Percentiles rank a stretch among this genome's conserved stretches.
Conservation (phyloP, 2,329 filamentous ascomycete species). For the Talaromyces atroroseus region DNA sequence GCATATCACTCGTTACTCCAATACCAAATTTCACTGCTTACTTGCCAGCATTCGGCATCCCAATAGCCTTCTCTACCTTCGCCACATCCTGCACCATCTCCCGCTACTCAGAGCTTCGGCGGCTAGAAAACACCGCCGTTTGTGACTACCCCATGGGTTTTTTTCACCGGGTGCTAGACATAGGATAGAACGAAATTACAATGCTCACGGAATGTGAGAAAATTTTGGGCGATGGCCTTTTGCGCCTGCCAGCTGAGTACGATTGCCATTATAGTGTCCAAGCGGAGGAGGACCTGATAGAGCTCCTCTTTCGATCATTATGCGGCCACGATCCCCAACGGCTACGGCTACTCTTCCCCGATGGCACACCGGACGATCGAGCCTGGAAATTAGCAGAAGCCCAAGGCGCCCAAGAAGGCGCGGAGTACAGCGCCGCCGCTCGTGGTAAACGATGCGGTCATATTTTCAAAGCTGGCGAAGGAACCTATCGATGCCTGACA, state of each 20-base stretch:
- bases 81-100: neutral
- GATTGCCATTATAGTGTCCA: slow-evolving; percentile 68
- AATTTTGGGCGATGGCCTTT: slow-evolving; percentile 76
- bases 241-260: slow-evolving; percentile 68
- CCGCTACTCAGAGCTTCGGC: neutral
- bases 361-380: slow-evolving; percentile 56
- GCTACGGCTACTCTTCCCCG: slow-evolving; percentile 74
- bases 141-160: slow-evolving; percentile 19
- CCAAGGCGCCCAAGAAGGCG: slow-evolving; percentile 87
- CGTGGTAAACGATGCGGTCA: slow-evolving; percentile 93
- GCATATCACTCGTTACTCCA: neutral
- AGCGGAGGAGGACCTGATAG: slow-evolving; percentile 66
- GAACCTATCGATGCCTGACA: slow-evolving; percentile 88
- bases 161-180: neutral
- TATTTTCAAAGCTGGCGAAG: slow-evolving; percentile 92
- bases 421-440: slow-evolving; percentile 88
- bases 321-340: slow-evolving; percentile 69
- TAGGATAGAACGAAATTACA: slow-evolving; percentile 23
- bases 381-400: slow-evolving; percentile 75
- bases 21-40: neutral
- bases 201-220: slow-evolving; percentile 58
- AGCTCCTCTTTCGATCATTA: slow-evolving; percentile 80
- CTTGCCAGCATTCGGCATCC: slow-evolving; percentile 9
- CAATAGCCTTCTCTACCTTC: neutral
- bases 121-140: neutral